phyloP scores from a whole-genome alignment of 208 protist genomes.

The Herpetomonas tarakana region DNA sequence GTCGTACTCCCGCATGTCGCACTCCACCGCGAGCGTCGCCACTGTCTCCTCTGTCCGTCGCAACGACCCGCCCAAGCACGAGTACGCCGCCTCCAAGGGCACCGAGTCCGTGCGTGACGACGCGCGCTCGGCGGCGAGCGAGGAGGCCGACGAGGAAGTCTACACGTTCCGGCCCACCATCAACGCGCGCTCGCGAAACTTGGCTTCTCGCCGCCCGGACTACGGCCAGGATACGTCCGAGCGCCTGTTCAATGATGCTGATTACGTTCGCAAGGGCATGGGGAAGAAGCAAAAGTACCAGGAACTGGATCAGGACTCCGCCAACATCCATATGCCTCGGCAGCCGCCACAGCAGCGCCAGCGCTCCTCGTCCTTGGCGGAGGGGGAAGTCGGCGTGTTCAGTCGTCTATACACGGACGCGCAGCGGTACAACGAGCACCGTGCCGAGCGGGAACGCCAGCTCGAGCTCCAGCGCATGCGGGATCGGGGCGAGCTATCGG shows the following conservation, averaged over 20 bases:
- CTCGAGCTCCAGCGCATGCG: conserved; percentile 24
- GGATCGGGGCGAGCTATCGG: conserved; percentile 19
- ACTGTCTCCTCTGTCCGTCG: not conserved
- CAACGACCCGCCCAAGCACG: not conserved
- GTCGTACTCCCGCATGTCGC: conserved; percentile 1
- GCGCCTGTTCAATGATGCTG: conserved; percentile 17
- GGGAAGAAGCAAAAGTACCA: not conserved
- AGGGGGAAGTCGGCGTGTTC: conserved; percentile 28
- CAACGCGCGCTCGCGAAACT: not conserved
- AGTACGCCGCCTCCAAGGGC: not conserved
- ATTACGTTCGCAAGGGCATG: not conserved
- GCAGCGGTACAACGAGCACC: conserved; percentile 38
- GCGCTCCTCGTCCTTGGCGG: not conserved
- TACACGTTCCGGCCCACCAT: not conserved
- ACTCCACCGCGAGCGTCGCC: not conserved
- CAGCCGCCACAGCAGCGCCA: not conserved
- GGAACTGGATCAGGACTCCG: not conserved
- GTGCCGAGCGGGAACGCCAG: conserved; percentile 23
- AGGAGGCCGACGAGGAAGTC: too few relatives aligned
- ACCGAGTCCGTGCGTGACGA: not conserved
- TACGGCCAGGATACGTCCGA: conserved; percentile 10
- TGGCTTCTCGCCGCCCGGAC: not conserved
- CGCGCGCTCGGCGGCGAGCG: not conserved
- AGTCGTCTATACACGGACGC: conserved; percentile 56
- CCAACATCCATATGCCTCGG: not conserved